Conservation (phyloP, 2,329 filamentous ascomycete genomes). For the Erysiphe pulchra region DNA sequence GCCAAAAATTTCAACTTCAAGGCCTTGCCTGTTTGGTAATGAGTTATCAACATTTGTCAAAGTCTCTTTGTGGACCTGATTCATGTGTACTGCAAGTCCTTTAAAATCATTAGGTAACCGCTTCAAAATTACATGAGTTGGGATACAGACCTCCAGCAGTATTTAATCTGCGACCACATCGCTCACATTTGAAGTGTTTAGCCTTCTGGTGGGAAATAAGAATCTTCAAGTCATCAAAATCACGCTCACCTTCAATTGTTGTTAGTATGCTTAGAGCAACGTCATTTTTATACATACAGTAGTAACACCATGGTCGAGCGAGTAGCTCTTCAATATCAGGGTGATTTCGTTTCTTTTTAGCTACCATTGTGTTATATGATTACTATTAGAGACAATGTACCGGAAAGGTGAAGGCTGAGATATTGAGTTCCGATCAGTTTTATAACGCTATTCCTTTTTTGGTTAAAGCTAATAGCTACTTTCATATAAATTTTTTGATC, state of each 20-base stretch:
- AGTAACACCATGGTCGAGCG: slow-evolving; percentile 84
- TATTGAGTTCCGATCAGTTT: not conserved
- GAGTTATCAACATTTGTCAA: slow-evolving; percentile 78
- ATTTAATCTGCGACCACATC: slow-evolving; percentile 68
- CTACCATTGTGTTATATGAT: slow-evolving; percentile 28
- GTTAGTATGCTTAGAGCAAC: not conserved
- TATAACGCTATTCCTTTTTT: not conserved
- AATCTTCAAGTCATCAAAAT: slow-evolving; percentile 93
- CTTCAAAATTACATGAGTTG: not conserved
- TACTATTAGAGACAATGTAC: not conserved
- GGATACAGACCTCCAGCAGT: slow-evolving; percentile 60
- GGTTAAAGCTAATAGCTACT: not conserved
- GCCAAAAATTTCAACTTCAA: slow-evolving; percentile 90
- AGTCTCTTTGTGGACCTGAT: slow-evolving; percentile 92
- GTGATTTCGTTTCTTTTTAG: slow-evolving; percentile 73
- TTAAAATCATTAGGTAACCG: slow-evolving; percentile 2
- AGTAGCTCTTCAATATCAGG: slow-evolving; percentile 77
- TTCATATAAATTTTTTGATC: not conserved
- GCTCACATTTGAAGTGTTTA: slow-evolving; percentile 97
- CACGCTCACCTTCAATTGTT: slow-evolving; percentile 42
- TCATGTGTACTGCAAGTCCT: slow-evolving; percentile 93
- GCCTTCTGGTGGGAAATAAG: slow-evolving; percentile 93
- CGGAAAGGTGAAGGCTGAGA: not conserved
- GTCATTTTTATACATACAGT: slow-evolving; percentile 30
- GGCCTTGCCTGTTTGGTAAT: slow-evolving; percentile 56